Conservation (phyloP, 306 rosid species). For the Cyamopsis tetragonoloba region DNA sequence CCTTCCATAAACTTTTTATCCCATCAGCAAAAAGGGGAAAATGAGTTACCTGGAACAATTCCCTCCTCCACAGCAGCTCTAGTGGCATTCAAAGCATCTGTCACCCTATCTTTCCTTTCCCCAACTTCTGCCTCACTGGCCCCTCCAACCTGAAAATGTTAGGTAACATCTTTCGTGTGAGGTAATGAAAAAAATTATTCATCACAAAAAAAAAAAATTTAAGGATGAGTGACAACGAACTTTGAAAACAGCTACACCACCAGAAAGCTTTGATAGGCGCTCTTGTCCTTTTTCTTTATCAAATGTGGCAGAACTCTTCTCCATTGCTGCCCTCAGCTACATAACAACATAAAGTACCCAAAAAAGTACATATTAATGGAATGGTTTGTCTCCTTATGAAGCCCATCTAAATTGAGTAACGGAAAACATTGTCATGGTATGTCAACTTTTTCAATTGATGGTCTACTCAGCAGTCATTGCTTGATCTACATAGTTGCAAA, state of each 20-base stretch:
- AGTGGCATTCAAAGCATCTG: conserved; percentile 93
- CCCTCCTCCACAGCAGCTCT: conserved; percentile 98
- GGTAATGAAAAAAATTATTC: not conserved
- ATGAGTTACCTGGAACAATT: conserved; percentile 71
- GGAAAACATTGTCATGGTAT: not conserved
- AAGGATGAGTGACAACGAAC: conserved; percentile 38
- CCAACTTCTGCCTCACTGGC: conserved; percentile 89
- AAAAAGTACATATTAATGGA: not conserved
- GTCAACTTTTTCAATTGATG: conserved; percentile 1
- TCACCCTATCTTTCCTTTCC: conserved; percentile 95
- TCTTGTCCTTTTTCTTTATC: conserved; percentile 97
- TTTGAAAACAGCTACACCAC: conserved; percentile 96
- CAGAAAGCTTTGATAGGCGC: conserved; percentile 81
- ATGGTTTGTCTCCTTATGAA: not conserved
- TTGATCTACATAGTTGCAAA: not conserved
- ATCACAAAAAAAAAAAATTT: conserved; percentile 19
- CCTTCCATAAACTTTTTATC: not conserved
- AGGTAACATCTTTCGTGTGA: conserved; percentile 24
- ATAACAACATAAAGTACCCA: conserved; percentile 3
- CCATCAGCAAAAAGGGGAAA: not conserved
- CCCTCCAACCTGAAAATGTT: conserved; percentile 78
- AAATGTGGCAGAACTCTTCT: conserved; percentile 64
- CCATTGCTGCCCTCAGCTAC: conserved; percentile 74
- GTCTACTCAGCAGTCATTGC: not conserved
- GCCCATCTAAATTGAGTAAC: not conserved